phyloP scores from a whole-genome alignment of 257 asterid genomes.

The Lycium ferocissimum region DNA sequence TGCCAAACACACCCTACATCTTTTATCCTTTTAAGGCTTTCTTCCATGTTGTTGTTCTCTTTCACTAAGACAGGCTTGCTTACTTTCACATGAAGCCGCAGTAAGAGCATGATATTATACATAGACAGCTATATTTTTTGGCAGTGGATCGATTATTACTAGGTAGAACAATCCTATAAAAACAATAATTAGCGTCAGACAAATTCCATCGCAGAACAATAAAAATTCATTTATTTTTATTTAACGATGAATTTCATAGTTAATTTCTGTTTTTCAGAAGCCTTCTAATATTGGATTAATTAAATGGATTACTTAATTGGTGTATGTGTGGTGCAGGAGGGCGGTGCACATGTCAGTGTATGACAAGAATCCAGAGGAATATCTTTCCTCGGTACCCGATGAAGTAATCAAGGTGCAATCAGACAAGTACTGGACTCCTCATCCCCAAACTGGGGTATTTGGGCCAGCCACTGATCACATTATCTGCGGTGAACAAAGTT shows the following conservation, averaged over 20 bases:
- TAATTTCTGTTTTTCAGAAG: not conserved
- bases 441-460: slow-evolving; percentile 87
- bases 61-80: not conserved
- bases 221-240: too few relatives aligned
- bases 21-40: not conserved
- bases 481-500: slow-evolving; percentile 18
- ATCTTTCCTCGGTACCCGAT: slow-evolving; percentile 60
- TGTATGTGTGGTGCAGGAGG: slow-evolving; percentile 50
- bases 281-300: not conserved
- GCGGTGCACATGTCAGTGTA: slow-evolving; percentile 74
- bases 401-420: slow-evolving; percentile 53
- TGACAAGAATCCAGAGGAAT: slow-evolving; percentile 86
- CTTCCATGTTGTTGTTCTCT: not conserved
- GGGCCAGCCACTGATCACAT: slow-evolving; percentile 66
- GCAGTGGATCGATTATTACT: not conserved
- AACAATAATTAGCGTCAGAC: too few relatives aligned
- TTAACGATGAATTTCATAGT: too few relatives aligned
- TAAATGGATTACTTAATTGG: not conserved
- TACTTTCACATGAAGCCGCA: not conserved
- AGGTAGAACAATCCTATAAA: not conserved
- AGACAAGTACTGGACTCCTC: slow-evolving; percentile 79
- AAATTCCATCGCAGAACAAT: too few relatives aligned
- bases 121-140: not conserved
- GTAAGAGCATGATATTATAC: not conserved
- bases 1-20: not conserved